Evolutionary conservation across 371 early-diverging fungal genomes (phyloP).

Genomic region (Circinella umbellata): DNA sequence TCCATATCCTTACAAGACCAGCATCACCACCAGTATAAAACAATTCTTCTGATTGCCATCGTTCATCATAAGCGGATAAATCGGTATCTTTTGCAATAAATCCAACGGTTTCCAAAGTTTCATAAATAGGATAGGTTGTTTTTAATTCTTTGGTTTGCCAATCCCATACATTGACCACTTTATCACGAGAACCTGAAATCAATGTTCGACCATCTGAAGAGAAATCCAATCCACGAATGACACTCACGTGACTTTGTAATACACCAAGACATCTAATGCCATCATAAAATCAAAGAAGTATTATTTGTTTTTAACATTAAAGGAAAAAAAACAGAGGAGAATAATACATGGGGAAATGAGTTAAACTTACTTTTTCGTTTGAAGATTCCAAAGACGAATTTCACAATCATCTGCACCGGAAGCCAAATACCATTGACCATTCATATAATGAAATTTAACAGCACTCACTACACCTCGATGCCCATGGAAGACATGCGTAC

Average conservation of each 20-base stretch:
- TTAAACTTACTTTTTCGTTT: constrained; percentile 25
- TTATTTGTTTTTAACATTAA: no score
- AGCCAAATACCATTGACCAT: constrained; percentile 67
- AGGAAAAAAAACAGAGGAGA: no score
- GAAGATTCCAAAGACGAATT: constrained; percentile 90
- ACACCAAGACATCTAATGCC: constrained; percentile 78
- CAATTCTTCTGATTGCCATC: constrained; percentile 52
- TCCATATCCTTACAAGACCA: constrained; percentile 77
- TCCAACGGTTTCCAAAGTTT: constrained; percentile 79
- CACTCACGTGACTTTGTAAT: constrained; percentile 87
- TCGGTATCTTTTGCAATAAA: constrained; percentile 54
- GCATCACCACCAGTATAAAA: constrained; percentile 89
- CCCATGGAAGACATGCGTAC: constrained; percentile 94
- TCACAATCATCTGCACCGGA: constrained; percentile 91
- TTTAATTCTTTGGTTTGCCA: constrained; percentile 67
- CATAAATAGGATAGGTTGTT: constrained; percentile 89
- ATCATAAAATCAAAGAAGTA: no score
- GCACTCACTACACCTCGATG: constrained; percentile 90
- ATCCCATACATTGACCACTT: constrained; percentile 93
- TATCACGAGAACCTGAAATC: constrained; percentile 93
- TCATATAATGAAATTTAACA: constrained; percentile 80
- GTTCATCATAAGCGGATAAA: constrained; percentile 37
- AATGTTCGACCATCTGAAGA: constrained; percentile 74
- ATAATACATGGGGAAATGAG: no score
- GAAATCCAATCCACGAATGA: constrained; percentile 89